Conservation (phyloP, 2,329 filamentous ascomycete genomes). For the Tolypocladium sp. region DNA sequence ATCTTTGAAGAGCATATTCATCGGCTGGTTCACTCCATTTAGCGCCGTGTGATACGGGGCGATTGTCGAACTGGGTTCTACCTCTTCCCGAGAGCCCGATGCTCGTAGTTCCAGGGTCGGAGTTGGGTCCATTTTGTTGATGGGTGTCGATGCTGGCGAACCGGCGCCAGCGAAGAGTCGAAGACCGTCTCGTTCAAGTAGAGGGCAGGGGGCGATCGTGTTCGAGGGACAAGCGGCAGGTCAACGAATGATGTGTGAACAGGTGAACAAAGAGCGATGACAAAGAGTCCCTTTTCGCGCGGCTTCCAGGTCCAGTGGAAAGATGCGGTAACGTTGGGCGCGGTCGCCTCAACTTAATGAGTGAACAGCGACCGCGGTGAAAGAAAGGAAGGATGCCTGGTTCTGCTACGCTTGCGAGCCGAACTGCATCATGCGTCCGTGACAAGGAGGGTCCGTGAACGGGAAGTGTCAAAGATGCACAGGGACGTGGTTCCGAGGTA, state of each 20-base stretch:
- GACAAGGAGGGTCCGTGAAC: background rate
- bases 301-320: background rate
- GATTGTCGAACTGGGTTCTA: conserved; percentile 37
- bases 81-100: conserved; percentile 15
- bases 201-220: background rate
- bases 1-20: conserved; percentile 49
- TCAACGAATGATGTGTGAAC: background rate
- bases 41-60: conserved; percentile 46
- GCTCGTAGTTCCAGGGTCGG: conserved; percentile 20
- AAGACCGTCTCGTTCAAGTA: background rate
- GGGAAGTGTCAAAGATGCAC: background rate
- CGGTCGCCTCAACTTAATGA: background rate
- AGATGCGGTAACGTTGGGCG: background rate
- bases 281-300: background rate
- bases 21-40: conserved; percentile 50
- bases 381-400: background rate
- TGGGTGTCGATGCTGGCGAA: conserved; percentile 4
- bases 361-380: background rate
- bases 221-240: background rate
- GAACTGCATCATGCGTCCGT: conserved; percentile 1
- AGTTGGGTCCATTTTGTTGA: conserved; percentile 23
- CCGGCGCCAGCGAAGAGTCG: conserved; percentile 7
- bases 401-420: background rate
- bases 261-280: background rate
- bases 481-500: background rate